phyloP scores from a whole-genome alignment of 768 basidiomycete species.

The Holtermanniella nyarrowii region DNA sequence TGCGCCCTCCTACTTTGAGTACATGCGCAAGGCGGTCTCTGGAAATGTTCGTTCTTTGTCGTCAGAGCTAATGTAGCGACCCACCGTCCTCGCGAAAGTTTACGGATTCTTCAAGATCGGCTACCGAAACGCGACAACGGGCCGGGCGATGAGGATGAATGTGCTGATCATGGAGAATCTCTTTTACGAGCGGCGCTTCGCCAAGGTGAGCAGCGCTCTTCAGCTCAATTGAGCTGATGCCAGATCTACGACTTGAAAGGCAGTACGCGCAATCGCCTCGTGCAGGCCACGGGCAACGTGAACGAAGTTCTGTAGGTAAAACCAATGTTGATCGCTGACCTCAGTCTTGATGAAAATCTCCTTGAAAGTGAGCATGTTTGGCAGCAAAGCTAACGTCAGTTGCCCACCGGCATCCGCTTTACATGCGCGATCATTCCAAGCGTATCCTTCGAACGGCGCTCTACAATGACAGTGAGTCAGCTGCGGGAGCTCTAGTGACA shows the following conservation, averaged over 20 bases:
- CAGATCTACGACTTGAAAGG: conserved; percentile 97
- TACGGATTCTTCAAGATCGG: conserved; percentile 94
- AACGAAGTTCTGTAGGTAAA: conserved; percentile 67
- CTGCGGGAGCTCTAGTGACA: neutral
- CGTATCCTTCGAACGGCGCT: conserved; percentile 80
- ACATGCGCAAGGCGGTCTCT: conserved; percentile 87
- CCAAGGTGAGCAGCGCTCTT: conserved; percentile 50
- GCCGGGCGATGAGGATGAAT: conserved; percentile 85
- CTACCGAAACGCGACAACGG: conserved; percentile 69
- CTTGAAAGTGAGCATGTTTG: conserved; percentile 62
- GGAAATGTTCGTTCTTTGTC: conserved; percentile 54
- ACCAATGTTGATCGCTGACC: neutral
- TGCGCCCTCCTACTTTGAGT: conserved; percentile 94
- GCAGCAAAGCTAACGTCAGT: conserved; percentile 45
- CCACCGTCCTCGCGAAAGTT: conserved; percentile 88
- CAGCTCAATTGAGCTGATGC: neutral
- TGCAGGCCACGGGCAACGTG: conserved; percentile 75
- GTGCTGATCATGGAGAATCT: conserved; percentile 87
- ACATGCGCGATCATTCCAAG: conserved; percentile 92
- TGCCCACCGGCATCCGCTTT: conserved; percentile 77
- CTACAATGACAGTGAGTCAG: conserved; percentile 62
- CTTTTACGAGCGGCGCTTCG: conserved; percentile 84
- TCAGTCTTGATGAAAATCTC: conserved; percentile 77
- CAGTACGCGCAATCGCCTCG: conserved; percentile 84
- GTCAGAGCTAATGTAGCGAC: conserved; percentile 50